These are phyloP conservation scores for Phytophthora boehmeriae DNA, from an alignment of 352 stramenopile species.

Conservation along the genomic window DNA sequence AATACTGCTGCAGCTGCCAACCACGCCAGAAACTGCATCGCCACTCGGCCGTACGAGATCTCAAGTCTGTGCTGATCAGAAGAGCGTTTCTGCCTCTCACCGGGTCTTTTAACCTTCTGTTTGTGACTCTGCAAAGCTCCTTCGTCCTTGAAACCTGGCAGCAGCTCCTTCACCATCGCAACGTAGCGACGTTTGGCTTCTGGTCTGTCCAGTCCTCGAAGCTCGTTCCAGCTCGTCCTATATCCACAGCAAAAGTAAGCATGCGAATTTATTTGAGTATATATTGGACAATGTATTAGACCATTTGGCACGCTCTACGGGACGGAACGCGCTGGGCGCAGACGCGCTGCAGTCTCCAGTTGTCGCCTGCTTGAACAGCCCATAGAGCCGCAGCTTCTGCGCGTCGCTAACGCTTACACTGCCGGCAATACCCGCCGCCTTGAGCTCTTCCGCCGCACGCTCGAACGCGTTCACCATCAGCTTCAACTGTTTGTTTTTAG, in stretches of 20 bases:
- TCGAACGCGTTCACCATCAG: constrained; percentile 54
- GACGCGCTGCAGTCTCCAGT: constrained; percentile 60
- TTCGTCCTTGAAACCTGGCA: constrained; percentile 50
- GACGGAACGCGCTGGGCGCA: constrained; percentile 61
- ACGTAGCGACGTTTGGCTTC: constrained; percentile 62
- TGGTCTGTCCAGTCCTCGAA: constrained; percentile 39
- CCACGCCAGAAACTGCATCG: constrained; percentile 22
- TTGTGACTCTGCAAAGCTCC: background rate
- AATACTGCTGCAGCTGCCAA: background rate
- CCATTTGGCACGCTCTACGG: constrained; percentile 69
- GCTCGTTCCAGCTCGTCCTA: constrained; percentile 60
- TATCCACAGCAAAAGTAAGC: constrained; percentile 2
- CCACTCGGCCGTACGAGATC: constrained; percentile 13
- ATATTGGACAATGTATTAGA: constrained; percentile 16
- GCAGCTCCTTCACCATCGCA: constrained; percentile 50
- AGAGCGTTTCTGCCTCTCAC: background rate
- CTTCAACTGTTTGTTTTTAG: constrained; percentile 18
- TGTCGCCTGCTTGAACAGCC: constrained; percentile 82
- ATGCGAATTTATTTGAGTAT: background rate
- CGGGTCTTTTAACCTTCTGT: background rate
- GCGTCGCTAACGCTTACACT: constrained; percentile 53
- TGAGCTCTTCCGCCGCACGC: constrained; percentile 53
- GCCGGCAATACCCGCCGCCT: constrained; percentile 24
- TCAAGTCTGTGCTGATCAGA: constrained; percentile 1
- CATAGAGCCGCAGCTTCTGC: constrained; percentile 82